phyloP scores from a whole-genome alignment of 108 stramenopile genomes.

The Epithemia pelagica region DNA sequence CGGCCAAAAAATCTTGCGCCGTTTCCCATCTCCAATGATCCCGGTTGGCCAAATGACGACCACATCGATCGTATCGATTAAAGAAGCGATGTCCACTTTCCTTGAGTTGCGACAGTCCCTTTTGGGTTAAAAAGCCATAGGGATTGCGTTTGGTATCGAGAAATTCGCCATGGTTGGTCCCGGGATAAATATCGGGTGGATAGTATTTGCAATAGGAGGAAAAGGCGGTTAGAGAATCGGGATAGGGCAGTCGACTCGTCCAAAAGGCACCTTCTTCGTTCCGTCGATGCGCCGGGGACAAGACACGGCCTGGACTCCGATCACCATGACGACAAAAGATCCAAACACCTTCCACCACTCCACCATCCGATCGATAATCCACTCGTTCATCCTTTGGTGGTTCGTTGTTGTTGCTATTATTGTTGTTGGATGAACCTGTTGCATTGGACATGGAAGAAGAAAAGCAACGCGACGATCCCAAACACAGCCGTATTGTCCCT shows the following conservation, averaged over 20 bases:
- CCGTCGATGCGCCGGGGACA: slow-evolving; percentile 24
- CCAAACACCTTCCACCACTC: slow-evolving; percentile 54
- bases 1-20: slow-evolving; percentile 34
- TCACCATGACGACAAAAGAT: slow-evolving; percentile 77
- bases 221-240: slow-evolving; percentile 16
- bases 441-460: too few relatives aligned
- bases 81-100: slow-evolving; percentile 38
- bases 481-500: too few relatives aligned
- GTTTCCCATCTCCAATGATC: slow-evolving; percentile 10
- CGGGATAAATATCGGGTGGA: slow-evolving; percentile 35
- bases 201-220: slow-evolving; percentile 26
- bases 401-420: too few relatives aligned
- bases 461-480: too few relatives aligned
- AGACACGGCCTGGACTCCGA: slow-evolving; percentile 47
- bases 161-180: slow-evolving; percentile 32
- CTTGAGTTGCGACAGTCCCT: slow-evolving; percentile 60
- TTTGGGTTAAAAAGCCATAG: slow-evolving; percentile 62
- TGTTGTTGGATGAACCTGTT: too few relatives aligned
- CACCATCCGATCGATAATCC: slow-evolving; percentile 32
- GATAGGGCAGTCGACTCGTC: slow-evolving; percentile 40
- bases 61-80: slow-evolving; percentile 40
- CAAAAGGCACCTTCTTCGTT: slow-evolving; percentile 49
- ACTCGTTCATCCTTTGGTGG: not conserved
- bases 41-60: slow-evolving; percentile 18
- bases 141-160: slow-evolving; percentile 38